These are phyloP conservation scores for Diversispora epigaea DNA, from an alignment of 192 early-diverging fungal genomes.

Conservation along the genomic window DNA sequence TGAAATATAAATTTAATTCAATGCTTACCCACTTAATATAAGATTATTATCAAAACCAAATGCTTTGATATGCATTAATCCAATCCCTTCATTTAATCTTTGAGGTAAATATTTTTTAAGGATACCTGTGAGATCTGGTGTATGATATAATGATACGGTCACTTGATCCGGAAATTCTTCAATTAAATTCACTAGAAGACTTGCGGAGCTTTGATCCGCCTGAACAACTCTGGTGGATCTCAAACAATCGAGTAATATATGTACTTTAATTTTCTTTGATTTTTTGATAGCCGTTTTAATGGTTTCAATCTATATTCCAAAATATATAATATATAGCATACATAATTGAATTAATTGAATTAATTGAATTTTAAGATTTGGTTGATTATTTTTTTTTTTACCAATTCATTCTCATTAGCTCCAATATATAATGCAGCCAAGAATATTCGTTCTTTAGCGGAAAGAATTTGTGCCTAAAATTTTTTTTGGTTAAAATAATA, in stretches of 20 bases:
- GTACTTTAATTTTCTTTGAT: conserved; percentile 56
- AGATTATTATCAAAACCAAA: conserved; percentile 87
- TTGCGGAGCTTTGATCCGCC: conserved; percentile 60
- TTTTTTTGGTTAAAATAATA: too few relatives aligned
- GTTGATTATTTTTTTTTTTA: conserved; percentile 35
- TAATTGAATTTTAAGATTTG: not conserved
- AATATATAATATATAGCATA: not conserved
- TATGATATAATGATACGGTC: conserved; percentile 79
- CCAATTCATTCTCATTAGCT: conserved; percentile 73
- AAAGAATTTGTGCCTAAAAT: not conserved
- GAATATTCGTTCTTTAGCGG: conserved; percentile 70
- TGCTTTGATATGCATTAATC: conserved; percentile 92
- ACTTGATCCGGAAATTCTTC: conserved; percentile 66
- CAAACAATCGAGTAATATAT: conserved; percentile 85
- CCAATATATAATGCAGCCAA: conserved; percentile 92
- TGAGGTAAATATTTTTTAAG: conserved; percentile 73
- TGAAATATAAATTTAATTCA: too few relatives aligned
- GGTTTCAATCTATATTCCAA: conserved; percentile 49
- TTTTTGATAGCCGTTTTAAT: conserved; percentile 58
- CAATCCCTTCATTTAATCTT: conserved; percentile 91
- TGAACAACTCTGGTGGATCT: conserved; percentile 71
- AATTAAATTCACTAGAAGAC: conserved; percentile 63
- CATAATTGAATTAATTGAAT: not conserved
- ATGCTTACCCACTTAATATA: conserved; percentile 77
- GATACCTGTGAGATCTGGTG: conserved; percentile 73